phyloP scores from a whole-genome alignment of 192 early-diverging fungal genomes.

The Geranomyces michiganensis region DNA sequence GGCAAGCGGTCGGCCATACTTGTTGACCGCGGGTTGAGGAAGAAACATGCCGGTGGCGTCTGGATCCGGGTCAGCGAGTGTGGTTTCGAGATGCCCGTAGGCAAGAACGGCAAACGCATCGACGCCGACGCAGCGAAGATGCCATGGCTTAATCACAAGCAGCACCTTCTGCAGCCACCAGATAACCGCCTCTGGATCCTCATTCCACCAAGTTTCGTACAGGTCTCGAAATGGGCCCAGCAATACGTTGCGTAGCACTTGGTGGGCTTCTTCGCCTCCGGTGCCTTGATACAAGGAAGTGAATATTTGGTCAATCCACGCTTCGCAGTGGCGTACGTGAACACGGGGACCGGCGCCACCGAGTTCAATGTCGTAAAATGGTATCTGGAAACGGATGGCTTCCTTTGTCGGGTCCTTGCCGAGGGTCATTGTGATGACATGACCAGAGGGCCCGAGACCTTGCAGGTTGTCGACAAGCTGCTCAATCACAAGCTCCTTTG shows the following conservation, averaged over 20 bases:
- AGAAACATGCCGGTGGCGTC: too few relatives aligned
- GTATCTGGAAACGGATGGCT: background rate
- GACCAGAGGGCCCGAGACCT: background rate
- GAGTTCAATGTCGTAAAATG: background rate
- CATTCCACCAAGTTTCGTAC: background rate
- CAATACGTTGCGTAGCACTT: background rate
- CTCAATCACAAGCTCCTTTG: background rate
- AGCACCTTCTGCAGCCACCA: background rate
- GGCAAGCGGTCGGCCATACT: too few relatives aligned
- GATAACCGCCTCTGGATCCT: background rate
- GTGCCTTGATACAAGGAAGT: background rate
- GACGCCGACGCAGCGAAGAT: background rate
- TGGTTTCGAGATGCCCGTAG: background rate
- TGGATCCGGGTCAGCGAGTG: too few relatives aligned
- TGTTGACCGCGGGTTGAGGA: too few relatives aligned
- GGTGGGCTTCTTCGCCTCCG: background rate
- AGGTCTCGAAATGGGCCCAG: background rate
- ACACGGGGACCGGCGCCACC: background rate
- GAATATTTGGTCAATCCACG: background rate
- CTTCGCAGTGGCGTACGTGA: background rate
- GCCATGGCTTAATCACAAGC: background rate
- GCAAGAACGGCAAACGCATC: background rate
- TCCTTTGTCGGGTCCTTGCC: background rate
- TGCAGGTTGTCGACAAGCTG: background rate
- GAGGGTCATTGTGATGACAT: background rate